These are phyloP conservation scores for Coleophoma crateriformis DNA, from an alignment of 2,329 filamentous ascomycete genomes.

Conservation along the genomic window DNA sequence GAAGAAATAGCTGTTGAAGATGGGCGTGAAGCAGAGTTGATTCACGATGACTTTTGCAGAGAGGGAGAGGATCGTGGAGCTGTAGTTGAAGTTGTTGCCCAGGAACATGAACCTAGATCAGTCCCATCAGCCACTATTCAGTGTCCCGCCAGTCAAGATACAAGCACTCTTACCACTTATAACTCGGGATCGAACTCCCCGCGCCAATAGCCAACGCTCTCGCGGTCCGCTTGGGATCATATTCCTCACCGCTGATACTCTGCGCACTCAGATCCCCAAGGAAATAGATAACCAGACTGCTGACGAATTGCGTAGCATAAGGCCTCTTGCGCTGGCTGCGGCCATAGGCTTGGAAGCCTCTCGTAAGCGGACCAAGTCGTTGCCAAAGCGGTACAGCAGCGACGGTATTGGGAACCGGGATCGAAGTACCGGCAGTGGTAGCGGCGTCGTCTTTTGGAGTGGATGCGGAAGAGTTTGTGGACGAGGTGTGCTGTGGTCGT, in stretches of 20 bases:
- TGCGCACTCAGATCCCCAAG: constrained; percentile 76
- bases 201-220: constrained; percentile 72
- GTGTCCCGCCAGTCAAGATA: neutral
- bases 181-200: constrained; percentile 69
- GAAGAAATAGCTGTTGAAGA: constrained; percentile 83
- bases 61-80: constrained; percentile 65
- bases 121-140: neutral
- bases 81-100: constrained; percentile 76
- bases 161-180: constrained; percentile 62
- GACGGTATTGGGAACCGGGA: constrained; percentile 38
- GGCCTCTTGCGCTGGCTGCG: constrained; percentile 67
- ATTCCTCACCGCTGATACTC: constrained; percentile 53
- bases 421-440: constrained; percentile 21
- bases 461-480: neutral
- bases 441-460: constrained; percentile 11
- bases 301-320: constrained; percentile 73
- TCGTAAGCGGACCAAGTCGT: constrained; percentile 51
- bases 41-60: constrained; percentile 74
- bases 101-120: constrained; percentile 68
- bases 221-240: constrained; percentile 64
- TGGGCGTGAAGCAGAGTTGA: constrained; percentile 73
- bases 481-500: constrained; percentile 2
- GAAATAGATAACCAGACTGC: constrained; percentile 72
- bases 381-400: constrained; percentile 41
- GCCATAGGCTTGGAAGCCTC: constrained; percentile 54